phyloP scores from a whole-genome alignment of 805 yeast species.

The Wickerhamiella brachini region DNA sequence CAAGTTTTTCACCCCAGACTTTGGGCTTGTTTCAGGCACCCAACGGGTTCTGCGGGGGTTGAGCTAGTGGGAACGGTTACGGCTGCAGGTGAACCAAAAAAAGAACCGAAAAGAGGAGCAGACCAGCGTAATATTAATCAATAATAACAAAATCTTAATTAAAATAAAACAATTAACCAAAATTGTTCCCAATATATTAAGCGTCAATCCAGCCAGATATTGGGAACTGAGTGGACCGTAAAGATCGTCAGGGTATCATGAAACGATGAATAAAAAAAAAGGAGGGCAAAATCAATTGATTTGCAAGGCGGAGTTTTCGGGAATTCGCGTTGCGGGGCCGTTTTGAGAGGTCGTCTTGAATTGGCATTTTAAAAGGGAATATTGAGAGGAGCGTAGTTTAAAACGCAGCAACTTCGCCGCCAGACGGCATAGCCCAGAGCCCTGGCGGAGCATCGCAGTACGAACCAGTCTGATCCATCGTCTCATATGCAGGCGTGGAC shows the following conservation, averaged over 20 bases:
- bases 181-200: neutral
- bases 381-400: too few species aligned
- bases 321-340: too few species aligned
- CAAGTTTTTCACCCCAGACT: neutral
- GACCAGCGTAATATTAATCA: too few species aligned
- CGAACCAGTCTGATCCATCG: neutral
- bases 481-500: neutral
- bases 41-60: neutral
- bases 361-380: too few species aligned
- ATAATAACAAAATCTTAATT: neutral
- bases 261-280: neutral
- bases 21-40: neutral
- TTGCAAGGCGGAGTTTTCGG: too few species aligned
- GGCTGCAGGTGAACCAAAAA: too few species aligned
- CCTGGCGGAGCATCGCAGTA: neutral
- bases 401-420: neutral
- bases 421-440: neutral
- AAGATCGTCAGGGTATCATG: neutral
- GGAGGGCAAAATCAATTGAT: too few species aligned
- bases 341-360: too few species aligned
- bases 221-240: neutral
- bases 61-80: too few species aligned
- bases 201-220: neutral
- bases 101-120: too few species aligned
- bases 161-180: neutral